Conservation (phyloP, 2,329 filamentous ascomycete genomes). For the Pochonia chlamydosporia region DNA sequence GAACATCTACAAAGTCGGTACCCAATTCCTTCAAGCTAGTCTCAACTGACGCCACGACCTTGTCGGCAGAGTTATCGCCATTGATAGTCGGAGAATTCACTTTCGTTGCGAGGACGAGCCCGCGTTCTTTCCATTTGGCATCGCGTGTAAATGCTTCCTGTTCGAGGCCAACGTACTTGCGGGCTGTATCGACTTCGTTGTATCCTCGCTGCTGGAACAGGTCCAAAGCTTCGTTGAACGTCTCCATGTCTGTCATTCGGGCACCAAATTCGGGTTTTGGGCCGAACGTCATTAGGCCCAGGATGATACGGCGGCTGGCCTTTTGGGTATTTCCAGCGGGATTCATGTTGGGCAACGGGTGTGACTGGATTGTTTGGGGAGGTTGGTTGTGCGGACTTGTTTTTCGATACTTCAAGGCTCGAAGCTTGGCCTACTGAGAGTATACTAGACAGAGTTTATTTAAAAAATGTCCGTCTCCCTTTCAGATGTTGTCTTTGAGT, state of each 20-base stretch:
- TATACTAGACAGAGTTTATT: no score
- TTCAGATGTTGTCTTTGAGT: no score
- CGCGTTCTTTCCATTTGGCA: conserved; percentile 72
- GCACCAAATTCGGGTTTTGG: conserved; percentile 57
- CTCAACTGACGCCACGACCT: conserved; percentile 59
- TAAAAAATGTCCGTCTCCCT: no score
- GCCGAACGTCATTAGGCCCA: conserved; percentile 83
- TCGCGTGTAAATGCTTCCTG: conserved; percentile 76
- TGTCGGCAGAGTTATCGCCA: conserved; percentile 40
- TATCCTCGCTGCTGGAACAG: conserved; percentile 74
- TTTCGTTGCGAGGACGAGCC: conserved; percentile 75
- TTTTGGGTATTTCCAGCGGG: no score
- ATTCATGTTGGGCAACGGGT: no score
- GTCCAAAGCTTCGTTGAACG: conserved; percentile 68
- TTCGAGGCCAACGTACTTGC: conserved; percentile 62
- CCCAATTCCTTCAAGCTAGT: conserved; percentile 65
- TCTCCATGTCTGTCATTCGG: conserved; percentile 60
- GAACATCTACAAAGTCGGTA: conserved; percentile 64
- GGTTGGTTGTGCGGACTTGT: no score
- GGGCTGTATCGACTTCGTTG: conserved; percentile 79
- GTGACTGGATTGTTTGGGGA: no score
- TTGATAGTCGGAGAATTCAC: conserved; percentile 50
- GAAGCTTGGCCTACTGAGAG: no score
- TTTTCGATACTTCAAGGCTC: no score
- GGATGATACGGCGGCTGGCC: conserved; percentile 63